Evolutionary conservation across 805 yeast species (phyloP), one percentile per base, ranked within the genome.

Genomic region (Ogataea salicorniae): DNA sequence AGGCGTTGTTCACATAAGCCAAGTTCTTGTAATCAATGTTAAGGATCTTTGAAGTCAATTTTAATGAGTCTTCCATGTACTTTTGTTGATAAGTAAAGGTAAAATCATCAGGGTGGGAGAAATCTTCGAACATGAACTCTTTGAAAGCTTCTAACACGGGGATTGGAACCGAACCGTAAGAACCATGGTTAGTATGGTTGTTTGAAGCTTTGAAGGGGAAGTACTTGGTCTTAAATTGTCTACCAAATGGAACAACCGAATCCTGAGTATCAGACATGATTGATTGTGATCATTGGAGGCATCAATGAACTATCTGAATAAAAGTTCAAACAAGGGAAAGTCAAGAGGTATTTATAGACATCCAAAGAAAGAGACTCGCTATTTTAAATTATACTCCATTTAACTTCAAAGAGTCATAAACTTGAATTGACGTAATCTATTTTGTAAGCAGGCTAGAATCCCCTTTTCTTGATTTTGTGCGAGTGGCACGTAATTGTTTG

Each of bases 181-280:
- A 76, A 7, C 89, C 89, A 58, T 83, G 83, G 62, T 84, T 84
- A 40, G 82, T 73, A 15, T 78, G 76, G 4, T 61, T 60, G 8
- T 70, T 68, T 2, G 61, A 69, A 1, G 67, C 55, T 13, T 80
- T 66, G 15, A 61, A 54, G 1, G 68, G 56, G 59, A 79, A 84
- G 58, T 77, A 68, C 47, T 72, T 63, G n/a, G 69, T 59, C 47
- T 75, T 71, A 58, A 81, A 74, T 11, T 63, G 56, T 47, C 70
- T 72, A 6, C 87, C 87, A 56, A 81, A 80, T 34, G 70, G 60
- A 4, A 48, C 35, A 7, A 33, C 17, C 3, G 43, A 17, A 5
- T 41, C 31, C 13, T 26, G 31, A 26, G 31, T 26, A 26, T 26
- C 9, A 26, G 31, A 3, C 31, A 26, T 26, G 3, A 5, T 26